Conservation (phyloP, 169 alveolate species). For the Cyclospora cayetanensis region DNA sequence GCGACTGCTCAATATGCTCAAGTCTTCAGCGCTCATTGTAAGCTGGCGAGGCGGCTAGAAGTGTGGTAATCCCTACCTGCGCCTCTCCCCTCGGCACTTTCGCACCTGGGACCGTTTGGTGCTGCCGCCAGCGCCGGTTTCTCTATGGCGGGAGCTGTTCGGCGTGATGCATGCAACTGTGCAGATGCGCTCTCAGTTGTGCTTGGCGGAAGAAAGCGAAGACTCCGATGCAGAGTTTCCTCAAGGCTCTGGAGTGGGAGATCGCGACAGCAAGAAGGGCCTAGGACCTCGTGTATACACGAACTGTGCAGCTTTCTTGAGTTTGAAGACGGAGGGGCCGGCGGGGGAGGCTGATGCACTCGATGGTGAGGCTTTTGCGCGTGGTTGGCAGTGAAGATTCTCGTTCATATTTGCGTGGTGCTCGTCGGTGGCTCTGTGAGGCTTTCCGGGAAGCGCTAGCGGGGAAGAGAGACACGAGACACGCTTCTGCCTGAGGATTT, state of each 20-base stretch:
- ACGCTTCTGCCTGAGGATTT: too few relatives aligned
- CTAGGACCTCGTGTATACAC: neutral
- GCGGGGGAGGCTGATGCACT: slow-evolving; percentile 32
- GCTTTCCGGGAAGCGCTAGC: too few relatives aligned
- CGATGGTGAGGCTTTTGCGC: slow-evolving; percentile 36
- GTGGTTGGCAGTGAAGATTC: too few relatives aligned
- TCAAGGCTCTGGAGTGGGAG: neutral
- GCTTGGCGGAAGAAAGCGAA: slow-evolving; percentile 8
- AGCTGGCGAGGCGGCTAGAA: too few relatives aligned
- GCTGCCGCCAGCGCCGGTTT: neutral
- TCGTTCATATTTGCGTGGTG: too few relatives aligned
- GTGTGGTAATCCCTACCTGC: too few relatives aligned
- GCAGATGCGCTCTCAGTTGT: slow-evolving; percentile 47
- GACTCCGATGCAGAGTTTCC: neutral
- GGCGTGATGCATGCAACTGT: too few relatives aligned
- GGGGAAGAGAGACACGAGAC: too few relatives aligned
- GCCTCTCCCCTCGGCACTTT: neutral
- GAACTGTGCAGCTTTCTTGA: slow-evolving; percentile 40
- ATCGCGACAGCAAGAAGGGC: slow-evolving; percentile 8
- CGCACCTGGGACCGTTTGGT: neutral
- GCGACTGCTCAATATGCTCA: slow-evolving; percentile 67
- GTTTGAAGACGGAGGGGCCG: neutral
- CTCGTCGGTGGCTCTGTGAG: too few relatives aligned
- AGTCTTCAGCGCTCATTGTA: slow-evolving; percentile 38
- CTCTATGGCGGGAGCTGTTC: neutral